Conservation (phyloP, 2,329 filamentous ascomycete species). For the Aspergillus sergii region DNA sequence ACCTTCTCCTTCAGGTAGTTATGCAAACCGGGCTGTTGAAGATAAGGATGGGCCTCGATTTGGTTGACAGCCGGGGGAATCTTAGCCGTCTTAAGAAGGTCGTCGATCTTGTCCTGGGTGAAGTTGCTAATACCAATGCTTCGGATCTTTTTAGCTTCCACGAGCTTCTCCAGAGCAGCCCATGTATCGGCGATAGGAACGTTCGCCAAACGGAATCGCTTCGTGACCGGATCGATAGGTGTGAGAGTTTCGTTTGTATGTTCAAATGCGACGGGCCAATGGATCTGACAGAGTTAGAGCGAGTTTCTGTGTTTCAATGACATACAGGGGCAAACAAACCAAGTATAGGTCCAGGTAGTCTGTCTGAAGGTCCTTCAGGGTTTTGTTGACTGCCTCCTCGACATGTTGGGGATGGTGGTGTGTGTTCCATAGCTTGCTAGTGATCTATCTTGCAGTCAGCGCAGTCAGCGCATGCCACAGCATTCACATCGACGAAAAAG, state of each 20-base stretch:
- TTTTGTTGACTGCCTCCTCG: conserved; percentile 52
- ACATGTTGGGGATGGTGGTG: conserved; percentile 54
- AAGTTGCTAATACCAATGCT: conserved; percentile 43
- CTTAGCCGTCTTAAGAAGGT: conserved; percentile 43
- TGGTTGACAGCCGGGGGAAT: conserved; percentile 65
- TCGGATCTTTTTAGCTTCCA: conserved; percentile 36
- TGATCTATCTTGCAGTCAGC: conserved; percentile 42
- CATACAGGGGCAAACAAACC: conserved; percentile 35
- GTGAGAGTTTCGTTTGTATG: conserved; percentile 32
- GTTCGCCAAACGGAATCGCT: conserved; percentile 30
- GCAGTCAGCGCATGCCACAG: background rate
- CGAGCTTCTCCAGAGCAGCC: conserved; percentile 39
- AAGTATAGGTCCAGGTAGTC: conserved; percentile 59
- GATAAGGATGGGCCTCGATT: conserved; percentile 68
- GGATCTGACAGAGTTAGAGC: conserved; percentile 28
- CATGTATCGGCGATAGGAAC: conserved; percentile 37
- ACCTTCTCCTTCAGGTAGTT: conserved; percentile 56
- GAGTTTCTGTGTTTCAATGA: background rate
- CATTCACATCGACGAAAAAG: background rate
- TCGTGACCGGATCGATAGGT: conserved; percentile 28
- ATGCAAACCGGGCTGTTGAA: conserved; percentile 60
- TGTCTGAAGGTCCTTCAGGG: conserved; percentile 53
- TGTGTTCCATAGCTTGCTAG: conserved; percentile 63
- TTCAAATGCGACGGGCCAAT: conserved; percentile 37
- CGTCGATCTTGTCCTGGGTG: conserved; percentile 39